A percentile compares a stretch with the other conserved stretches of the same genome.
Conservation (phyloP, 2,329 filamentous ascomycete species). For the Intubia oerlemansii region DNA sequence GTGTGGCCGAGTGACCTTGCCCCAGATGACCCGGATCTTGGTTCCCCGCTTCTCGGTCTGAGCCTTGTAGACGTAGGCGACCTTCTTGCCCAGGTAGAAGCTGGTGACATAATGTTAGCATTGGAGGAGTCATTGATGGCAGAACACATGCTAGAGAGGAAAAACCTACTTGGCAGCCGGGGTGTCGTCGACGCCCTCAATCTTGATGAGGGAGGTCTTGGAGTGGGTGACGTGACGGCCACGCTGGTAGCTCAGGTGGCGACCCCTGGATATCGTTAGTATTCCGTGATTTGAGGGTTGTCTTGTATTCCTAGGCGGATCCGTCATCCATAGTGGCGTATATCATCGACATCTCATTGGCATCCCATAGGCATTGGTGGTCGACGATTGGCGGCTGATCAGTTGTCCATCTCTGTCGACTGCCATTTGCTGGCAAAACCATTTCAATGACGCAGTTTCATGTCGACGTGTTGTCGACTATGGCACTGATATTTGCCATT, state of each 20-base stretch:
- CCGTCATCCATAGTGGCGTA: neutral
- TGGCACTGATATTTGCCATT: too few species aligned
- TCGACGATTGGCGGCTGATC: neutral
- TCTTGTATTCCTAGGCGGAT: slow-evolving; percentile 2
- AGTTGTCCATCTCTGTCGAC: too few species aligned
- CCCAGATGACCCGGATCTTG: slow-evolving; percentile 63
- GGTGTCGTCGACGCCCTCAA: slow-evolving; percentile 89
- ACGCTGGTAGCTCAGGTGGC: slow-evolving; percentile 95
- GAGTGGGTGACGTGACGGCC: slow-evolving; percentile 82
- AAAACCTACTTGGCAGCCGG: slow-evolving; percentile 61
- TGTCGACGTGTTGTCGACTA: too few species aligned
- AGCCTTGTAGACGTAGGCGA: slow-evolving; percentile 96
- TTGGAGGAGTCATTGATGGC: slow-evolving; percentile 23
- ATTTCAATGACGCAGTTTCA: too few species aligned
- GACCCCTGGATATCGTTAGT: slow-evolving; percentile 44
- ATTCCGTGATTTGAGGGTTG: neutral
- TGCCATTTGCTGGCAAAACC: too few species aligned
- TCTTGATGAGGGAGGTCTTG: slow-evolving; percentile 87
- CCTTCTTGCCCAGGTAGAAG: slow-evolving; percentile 98
- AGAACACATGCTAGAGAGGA: slow-evolving; percentile 6
- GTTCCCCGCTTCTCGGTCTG: slow-evolving; percentile 88
- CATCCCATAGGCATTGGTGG: too few species aligned
- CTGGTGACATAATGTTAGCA: slow-evolving; percentile 14
- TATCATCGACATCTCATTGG: neutral
- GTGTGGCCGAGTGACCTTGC: slow-evolving; percentile 11